Conservation (phyloP, 2,329 filamentous ascomycete genomes). For the Diaporthe batatas region DNA sequence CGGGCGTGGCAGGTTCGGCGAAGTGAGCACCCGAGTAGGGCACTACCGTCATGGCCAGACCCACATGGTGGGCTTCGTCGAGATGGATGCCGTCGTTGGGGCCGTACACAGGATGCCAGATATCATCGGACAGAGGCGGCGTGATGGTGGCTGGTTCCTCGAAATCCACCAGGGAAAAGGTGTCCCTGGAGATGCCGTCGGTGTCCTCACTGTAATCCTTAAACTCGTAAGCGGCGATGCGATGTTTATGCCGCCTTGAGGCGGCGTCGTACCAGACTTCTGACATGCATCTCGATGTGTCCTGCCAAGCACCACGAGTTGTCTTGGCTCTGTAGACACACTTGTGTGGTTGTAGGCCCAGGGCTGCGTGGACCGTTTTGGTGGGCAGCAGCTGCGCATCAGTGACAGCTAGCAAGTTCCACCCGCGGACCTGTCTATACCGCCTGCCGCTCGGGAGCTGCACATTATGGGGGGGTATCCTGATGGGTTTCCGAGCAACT, state of each 20-base stretch:
- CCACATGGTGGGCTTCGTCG: not conserved
- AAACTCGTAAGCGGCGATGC: not conserved
- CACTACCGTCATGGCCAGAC: slow-evolving; percentile 37
- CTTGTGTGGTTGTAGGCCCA: slow-evolving; percentile 27
- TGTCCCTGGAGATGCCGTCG: not conserved
- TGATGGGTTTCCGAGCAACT: slow-evolving; percentile 46
- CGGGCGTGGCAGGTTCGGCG: slow-evolving; percentile 4
- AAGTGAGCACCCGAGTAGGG: slow-evolving; percentile 30
- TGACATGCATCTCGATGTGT: slow-evolving; percentile 37
- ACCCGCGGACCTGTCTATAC: slow-evolving; percentile 16
- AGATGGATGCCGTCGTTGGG: slow-evolving; percentile 1
- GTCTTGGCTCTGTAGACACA: slow-evolving; percentile 27
- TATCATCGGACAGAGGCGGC: slow-evolving; percentile 7
- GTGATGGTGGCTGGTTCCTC: not conserved
- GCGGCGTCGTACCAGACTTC: slow-evolving; percentile 37
- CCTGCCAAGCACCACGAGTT: slow-evolving; percentile 34
- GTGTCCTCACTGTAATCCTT: slow-evolving; percentile 6
- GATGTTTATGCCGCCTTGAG: slow-evolving; percentile 13
- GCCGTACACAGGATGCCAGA: slow-evolving; percentile 5
- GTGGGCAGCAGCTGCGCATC: slow-evolving; percentile 38
- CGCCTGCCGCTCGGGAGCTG: slow-evolving; percentile 24
- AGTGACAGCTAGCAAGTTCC: slow-evolving; percentile 37
- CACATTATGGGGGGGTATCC: slow-evolving; percentile 45
- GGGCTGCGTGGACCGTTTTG: slow-evolving; percentile 23
- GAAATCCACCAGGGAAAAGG: not conserved